A percentile compares a stretch with the other conserved stretches of the same genome.
Conservation (phyloP, 1,284 basidiomycete species). For the Fomitiporia mediterranea region DNA sequence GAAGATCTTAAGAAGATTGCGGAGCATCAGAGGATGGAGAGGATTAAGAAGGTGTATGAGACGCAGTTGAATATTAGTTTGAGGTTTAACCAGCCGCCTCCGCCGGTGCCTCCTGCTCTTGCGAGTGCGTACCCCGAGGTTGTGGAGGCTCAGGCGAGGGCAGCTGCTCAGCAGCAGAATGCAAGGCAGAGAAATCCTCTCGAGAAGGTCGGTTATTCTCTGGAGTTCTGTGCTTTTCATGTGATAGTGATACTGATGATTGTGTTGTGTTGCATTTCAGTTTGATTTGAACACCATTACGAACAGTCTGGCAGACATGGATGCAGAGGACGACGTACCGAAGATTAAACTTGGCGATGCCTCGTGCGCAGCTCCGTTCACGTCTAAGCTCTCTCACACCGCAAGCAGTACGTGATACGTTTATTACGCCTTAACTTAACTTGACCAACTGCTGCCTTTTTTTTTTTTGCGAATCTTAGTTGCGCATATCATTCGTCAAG, state of each 20-base stretch:
- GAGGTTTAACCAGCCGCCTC: constrained; percentile 87
- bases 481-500: constrained; percentile 93
- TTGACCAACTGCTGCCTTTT: too few relatives aligned
- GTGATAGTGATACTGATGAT: neutral
- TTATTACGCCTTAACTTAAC: neutral
- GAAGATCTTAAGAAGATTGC: constrained; percentile 93
- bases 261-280: constrained; percentile 35
- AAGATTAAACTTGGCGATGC: constrained; percentile 97
- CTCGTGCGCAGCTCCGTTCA: constrained; percentile 94
- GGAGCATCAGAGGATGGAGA: constrained; percentile 83
- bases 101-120: constrained; percentile 81
- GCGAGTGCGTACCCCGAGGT: constrained; percentile 84
- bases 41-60: constrained; percentile 94
- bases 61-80: constrained; percentile 86
- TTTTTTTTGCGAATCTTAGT: constrained; percentile 51
- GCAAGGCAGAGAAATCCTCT: constrained; percentile 81
- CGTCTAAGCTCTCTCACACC: constrained; percentile 91
- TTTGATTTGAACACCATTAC: constrained; percentile 88
- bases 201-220: constrained; percentile 64
- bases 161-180: constrained; percentile 54
- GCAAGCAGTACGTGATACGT: constrained; percentile 62
- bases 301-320: constrained; percentile 86
- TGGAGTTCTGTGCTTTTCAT: neutral
- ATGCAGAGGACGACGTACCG: constrained; percentile 87
- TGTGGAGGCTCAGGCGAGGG: constrained; percentile 84